Conservation (phyloP, 306 rosid genomes). For the Alnus rubra region DNA sequence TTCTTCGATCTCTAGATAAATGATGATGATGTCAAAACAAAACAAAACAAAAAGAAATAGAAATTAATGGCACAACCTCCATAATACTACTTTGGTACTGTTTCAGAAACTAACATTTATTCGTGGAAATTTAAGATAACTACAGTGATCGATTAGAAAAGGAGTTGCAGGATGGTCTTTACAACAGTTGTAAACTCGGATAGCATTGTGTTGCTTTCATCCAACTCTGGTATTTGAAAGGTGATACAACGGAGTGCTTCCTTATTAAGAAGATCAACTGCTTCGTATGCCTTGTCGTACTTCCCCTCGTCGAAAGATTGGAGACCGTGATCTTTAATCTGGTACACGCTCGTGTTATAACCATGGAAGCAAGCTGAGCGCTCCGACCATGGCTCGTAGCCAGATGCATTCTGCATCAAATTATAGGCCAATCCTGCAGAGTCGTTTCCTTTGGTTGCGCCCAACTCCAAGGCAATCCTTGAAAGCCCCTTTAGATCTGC, state of each 20-base stretch:
- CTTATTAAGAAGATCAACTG: neutral
- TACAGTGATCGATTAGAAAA: no score
- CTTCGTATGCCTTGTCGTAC: neutral
- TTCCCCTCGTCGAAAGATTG: neutral
- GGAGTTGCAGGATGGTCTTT: no score
- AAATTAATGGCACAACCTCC: no score
- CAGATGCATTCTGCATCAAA: neutral
- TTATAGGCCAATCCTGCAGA: neutral
- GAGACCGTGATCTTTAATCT: neutral
- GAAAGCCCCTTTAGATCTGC: neutral
- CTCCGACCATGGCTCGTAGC: neutral
- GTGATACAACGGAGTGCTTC: neutral
- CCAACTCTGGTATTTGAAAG: neutral
- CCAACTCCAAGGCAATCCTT: neutral
- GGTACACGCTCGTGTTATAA: neutral
- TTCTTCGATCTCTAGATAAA: no score
- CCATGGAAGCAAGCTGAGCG: neutral
- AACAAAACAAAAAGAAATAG: no score
- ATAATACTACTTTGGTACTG: no score
- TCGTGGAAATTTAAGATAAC: no score
- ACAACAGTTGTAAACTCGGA: no score
- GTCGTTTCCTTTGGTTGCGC: no score
- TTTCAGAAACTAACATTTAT: no score
- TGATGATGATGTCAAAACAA: no score
- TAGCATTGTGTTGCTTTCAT: no score